Percentiles rank a stretch among this genome's conserved stretches.
Conservation (phyloP, 2,329 filamentous ascomycete genomes). For the Paecilomyces sp. region DNA sequence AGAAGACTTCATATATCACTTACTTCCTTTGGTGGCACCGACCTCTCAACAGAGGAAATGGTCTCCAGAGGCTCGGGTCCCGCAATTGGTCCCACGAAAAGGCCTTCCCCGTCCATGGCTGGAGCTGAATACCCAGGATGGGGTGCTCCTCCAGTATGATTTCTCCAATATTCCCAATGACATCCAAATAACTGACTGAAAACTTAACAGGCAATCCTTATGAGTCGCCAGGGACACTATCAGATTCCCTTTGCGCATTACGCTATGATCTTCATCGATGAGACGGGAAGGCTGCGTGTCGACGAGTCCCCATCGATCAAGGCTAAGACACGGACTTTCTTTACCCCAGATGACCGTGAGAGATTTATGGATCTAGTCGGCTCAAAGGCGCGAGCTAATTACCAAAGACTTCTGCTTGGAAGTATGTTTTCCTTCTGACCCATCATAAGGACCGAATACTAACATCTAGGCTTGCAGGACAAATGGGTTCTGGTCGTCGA, state of each 20-base stretch:
- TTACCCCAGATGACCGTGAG: conserved; percentile 26
- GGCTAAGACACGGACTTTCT: conserved; percentile 21
- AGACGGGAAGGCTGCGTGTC: conserved; percentile 24
- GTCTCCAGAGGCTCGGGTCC: not conserved
- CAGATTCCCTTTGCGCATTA: conserved; percentile 26
- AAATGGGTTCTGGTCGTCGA: not conserved
- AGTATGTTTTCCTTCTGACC: not conserved
- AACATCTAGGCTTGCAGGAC: not conserved
- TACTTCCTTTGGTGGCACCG: not conserved
- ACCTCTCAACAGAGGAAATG: not conserved
- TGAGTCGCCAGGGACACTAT: conserved; percentile 14
- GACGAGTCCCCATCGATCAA: conserved; percentile 26
- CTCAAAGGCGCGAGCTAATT: conserved; percentile 17
- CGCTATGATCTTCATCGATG: conserved; percentile 29
- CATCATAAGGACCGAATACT: not conserved
- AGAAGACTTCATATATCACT: not conserved
- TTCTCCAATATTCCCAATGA: not conserved
- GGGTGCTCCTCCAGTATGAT: conserved; percentile 4
- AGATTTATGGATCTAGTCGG: conserved; percentile 28
- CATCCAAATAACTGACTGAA: conserved; percentile 1
- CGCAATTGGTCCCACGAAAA: not conserved
- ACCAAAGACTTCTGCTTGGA: conserved; percentile 17
- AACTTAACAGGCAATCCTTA: conserved; percentile 18
- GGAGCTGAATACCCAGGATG: conserved; percentile 1
- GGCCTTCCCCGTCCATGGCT: not conserved